These are phyloP conservation scores for Puccinia triticina DNA, from an alignment of 1,284 basidiomycete species.

Conservation along the genomic window DNA sequence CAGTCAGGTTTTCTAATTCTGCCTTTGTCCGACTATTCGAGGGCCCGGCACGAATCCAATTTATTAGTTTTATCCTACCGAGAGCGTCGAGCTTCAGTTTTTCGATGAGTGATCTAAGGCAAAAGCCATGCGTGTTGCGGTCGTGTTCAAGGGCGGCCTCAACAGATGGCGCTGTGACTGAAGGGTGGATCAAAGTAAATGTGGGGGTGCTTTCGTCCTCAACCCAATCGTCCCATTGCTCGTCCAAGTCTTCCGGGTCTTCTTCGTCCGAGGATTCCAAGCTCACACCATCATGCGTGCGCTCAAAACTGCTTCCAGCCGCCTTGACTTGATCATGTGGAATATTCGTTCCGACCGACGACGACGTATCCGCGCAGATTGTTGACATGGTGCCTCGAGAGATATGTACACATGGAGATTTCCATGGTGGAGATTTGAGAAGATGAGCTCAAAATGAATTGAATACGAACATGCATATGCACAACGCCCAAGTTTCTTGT, in stretches of 20 bases:
- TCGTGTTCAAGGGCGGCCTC: slow-evolving; percentile 42
- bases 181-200: slow-evolving; percentile 10
- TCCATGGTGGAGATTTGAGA: not conserved
- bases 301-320: not conserved
- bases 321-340: not conserved
- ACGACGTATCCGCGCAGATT: not conserved
- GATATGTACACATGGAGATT: not conserved
- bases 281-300: not conserved
- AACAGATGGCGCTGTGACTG: slow-evolving; percentile 22
- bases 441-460: not conserved
- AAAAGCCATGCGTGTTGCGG: slow-evolving; percentile 29
- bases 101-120: slow-evolving; percentile 32
- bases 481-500: no score
- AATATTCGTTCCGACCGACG: not conserved
- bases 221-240: slow-evolving; percentile 40
- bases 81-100: slow-evolving; percentile 15
- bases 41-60: slow-evolving; percentile 42
- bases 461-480: no score
- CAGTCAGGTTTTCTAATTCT: slow-evolving; percentile 21
- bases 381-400: not conserved
- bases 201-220: slow-evolving; percentile 33
- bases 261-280: slow-evolving; percentile 8
- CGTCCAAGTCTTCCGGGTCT: not conserved
- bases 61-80: slow-evolving; percentile 37
- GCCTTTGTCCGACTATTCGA: slow-evolving; percentile 21